Percentiles rank a stretch among this genome's conserved stretches.
Conservation (phyloP, 306 rosid genomes). For the Cicer pinnatifidum region DNA sequence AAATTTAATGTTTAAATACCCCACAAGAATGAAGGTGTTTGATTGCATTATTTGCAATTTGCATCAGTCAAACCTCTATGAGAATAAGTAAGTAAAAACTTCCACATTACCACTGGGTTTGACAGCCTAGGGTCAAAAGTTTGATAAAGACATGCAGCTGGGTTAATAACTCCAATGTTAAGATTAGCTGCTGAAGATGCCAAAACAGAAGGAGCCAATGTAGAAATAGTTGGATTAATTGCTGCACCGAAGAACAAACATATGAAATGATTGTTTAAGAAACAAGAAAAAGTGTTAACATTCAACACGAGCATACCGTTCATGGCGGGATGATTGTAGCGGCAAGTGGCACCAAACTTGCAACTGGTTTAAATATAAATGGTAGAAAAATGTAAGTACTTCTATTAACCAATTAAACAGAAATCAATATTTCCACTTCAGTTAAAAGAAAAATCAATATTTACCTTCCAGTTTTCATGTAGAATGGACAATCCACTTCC, state of each 20-base stretch:
- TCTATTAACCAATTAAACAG: conserved; percentile 21
- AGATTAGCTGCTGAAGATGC: conserved; percentile 68
- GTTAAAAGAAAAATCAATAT: conserved; percentile 28
- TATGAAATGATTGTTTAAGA: conserved; percentile 37
- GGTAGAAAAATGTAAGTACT: conserved; percentile 44
- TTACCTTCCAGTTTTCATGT: conserved; percentile 98
- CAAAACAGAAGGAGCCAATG: conserved; percentile 59
- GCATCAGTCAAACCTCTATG: background rate
- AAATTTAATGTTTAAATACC: conserved; percentile 13
- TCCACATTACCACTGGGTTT: conserved; percentile 68
- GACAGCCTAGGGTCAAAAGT: conserved; percentile 71
- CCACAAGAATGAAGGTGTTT: conserved; percentile 32
- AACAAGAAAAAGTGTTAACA: conserved; percentile 42
- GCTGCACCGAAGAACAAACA: conserved; percentile 54
- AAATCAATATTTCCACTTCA: conserved; percentile 36
- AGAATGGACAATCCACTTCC: conserved; percentile 97
- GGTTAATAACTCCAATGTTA: conserved; percentile 69
- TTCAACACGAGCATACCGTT: conserved; percentile 59
- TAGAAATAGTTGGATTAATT: conserved; percentile 61
- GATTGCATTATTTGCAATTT: conserved; percentile 34
- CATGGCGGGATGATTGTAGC: conserved; percentile 95
- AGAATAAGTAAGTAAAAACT: conserved; percentile 22
- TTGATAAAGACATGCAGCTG: conserved; percentile 75
- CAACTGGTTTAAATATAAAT: conserved; percentile 64
- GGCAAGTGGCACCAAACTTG: conserved; percentile 88